Evolutionary conservation across 2,329 filamentous ascomycete species (phyloP), one percentile per base, ranked within the genome.

Genomic region (Albifimbria verrucaria): DNA sequence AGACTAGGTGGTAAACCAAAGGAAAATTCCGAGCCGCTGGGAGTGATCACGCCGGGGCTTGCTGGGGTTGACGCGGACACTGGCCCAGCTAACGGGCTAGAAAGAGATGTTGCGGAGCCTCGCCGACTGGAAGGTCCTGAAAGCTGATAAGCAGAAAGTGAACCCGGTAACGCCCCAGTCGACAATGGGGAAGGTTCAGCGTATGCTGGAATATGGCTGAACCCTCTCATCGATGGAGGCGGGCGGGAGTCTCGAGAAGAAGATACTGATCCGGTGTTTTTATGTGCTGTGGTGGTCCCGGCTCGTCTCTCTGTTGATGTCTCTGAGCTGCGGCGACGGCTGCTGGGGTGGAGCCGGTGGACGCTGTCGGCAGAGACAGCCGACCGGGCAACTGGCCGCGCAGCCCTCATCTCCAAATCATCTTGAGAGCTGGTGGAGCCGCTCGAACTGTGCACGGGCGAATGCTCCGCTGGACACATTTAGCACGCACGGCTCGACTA

Each of bases 341-440:
- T 63, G 50, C 62, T 64, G 12, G 65, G 65, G 36, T 67, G 65
- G 23, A 59, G 48, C 41, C 57, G 62, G 53, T 57, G 57, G 1
- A 53, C 21, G 7, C 28, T 47, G 17, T 55, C 53, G 7, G 48
- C 32, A 4, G 55, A 43, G 5, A 42, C 32, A 22, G 20, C 51
- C 32, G 23, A 17, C 22, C 26, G 41, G 41, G 45, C 41, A 36
- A 45, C 12, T 32, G 17, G 48, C 41, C 58, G 61, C 18, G 53
- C 51, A 2, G 64, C 59, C 51, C 63, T 69, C 61, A 75, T 74
- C 58, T 75, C 72, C 39, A 74, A 59, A 32, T 70, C 73, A 41
- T 73, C 73, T 49, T 69, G 65, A 12, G 74, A 73, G 58, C 67
- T 71, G 48, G 61, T 68, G 17, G 72, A 75, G 48, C 65, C 67